Conservation (phyloP, 768 basidiomycete genomes). For the Mycena indigotica region DNA sequence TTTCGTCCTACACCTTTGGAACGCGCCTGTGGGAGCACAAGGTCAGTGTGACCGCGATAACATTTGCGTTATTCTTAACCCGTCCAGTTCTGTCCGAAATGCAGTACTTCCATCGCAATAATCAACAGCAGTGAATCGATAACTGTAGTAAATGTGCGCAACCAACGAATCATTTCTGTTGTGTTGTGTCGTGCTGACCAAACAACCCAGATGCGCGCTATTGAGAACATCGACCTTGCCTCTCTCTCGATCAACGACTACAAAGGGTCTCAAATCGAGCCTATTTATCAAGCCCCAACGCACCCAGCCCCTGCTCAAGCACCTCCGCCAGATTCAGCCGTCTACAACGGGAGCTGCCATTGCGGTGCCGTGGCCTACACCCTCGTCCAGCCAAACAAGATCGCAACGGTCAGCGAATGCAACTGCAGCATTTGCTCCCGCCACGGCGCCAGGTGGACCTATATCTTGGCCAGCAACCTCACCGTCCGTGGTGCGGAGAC, state of each 20-base stretch:
- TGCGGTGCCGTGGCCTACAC: slow-evolving; percentile 6
- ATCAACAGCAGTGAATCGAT: no score
- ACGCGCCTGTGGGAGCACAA: background rate
- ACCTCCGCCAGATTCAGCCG: background rate
- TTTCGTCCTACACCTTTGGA: background rate
- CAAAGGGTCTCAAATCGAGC: background rate
- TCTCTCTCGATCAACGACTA: background rate
- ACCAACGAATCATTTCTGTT: no score
- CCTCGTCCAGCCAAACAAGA: slow-evolving; percentile 2
- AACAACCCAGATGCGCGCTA: background rate
- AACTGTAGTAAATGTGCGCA: no score
- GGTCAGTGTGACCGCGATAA: no score
- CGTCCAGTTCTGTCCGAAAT: no score
- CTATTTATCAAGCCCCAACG: background rate
- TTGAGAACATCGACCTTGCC: background rate
- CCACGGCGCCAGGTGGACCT: background rate
- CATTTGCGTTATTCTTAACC: background rate
- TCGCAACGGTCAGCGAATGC: slow-evolving; percentile 2
- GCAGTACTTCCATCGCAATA: no score
- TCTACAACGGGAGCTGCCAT: background rate
- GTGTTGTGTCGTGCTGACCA: no score
- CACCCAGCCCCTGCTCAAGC: background rate
- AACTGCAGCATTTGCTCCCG: slow-evolving; percentile 19
- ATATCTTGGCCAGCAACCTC: background rate
- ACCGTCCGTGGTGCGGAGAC: background rate